Evolutionary conservation across 2,329 filamentous ascomycete species (phyloP).

Genomic region (Aspergillus pseudonomiae): DNA sequence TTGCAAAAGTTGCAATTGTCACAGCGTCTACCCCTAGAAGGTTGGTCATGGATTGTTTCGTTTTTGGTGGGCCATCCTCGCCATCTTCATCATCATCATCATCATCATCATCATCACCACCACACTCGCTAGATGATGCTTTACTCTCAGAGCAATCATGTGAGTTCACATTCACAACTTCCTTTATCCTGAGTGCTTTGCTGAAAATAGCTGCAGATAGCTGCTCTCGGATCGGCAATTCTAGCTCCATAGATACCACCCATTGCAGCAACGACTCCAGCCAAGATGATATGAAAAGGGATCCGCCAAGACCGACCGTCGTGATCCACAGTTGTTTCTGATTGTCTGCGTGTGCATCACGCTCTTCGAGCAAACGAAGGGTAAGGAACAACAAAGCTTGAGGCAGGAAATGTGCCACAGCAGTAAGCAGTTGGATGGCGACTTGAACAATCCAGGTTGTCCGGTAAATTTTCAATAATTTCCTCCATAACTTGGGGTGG

Average conservation of each 20-base stretch:
- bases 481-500: conserved; percentile 56
- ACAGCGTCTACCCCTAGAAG: conserved; percentile 73
- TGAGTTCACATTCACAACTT: conserved; percentile 52
- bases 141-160: conserved; percentile 36
- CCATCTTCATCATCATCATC: conserved; percentile 36
- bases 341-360: conserved; percentile 50
- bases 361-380: conserved; percentile 65
- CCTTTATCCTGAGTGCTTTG: conserved; percentile 74
- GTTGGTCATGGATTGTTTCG: conserved; percentile 61
- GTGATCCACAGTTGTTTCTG: conserved; percentile 60
- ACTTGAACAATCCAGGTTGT: conserved; percentile 60
- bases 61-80: conserved; percentile 57
- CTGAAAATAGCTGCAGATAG: conserved; percentile 72
- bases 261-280: conserved; percentile 54
- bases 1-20: conserved; percentile 67
- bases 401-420: conserved; percentile 66
- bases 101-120: conserved; percentile 32
- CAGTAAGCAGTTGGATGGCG: conserved; percentile 55
- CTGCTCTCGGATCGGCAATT: conserved; percentile 66
- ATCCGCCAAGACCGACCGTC: conserved; percentile 59
- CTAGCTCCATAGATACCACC: conserved; percentile 14
- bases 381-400: conserved; percentile 69
- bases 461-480: conserved; percentile 62
- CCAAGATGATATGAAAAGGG: conserved; percentile 58
- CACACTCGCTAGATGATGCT: not conserved